Evolutionary conservation across 2,329 filamentous ascomycete species (phyloP).

Genomic region (Cladorrhinum sp.): DNA sequence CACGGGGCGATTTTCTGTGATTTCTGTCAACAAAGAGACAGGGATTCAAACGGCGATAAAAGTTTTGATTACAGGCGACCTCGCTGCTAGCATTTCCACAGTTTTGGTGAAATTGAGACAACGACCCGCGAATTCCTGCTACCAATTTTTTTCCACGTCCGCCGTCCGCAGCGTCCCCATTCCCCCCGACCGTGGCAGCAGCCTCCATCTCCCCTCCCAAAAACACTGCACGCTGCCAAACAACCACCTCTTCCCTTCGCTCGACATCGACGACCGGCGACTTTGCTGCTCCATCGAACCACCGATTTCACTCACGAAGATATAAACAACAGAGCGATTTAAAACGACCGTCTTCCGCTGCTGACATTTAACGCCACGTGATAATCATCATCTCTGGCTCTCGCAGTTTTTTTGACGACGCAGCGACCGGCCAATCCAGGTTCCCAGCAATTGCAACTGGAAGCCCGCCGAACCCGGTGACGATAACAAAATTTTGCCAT

Average conservation of each 20-base stretch:
- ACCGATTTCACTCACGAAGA: background rate
- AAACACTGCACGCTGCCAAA: slow-evolving; percentile 9
- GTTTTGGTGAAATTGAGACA: slow-evolving; percentile 21
- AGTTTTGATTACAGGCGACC: slow-evolving; percentile 22
- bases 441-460: slow-evolving; percentile 18
- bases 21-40: slow-evolving; percentile 18
- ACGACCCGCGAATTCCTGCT: slow-evolving; percentile 23
- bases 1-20: slow-evolving; percentile 16
- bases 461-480: slow-evolving; percentile 23
- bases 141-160: slow-evolving; percentile 21
- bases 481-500: slow-evolving; percentile 23
- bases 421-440: slow-evolving; percentile 10
- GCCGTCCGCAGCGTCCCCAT: slow-evolving; percentile 14
- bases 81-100: slow-evolving; percentile 14
- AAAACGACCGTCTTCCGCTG: slow-evolving; percentile 13
- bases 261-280: slow-evolving; percentile 21
- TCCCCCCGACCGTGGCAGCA: slow-evolving; percentile 26
- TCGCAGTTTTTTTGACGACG: slow-evolving; percentile 16
- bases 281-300: background rate
- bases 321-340: slow-evolving; percentile 12
- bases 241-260: slow-evolving; percentile 14
- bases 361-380: slow-evolving; percentile 17
- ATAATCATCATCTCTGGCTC: slow-evolving; percentile 12
- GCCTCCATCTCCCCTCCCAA: background rate
- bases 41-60: slow-evolving; percentile 22